These are phyloP conservation scores for Osmanthus fragrans DNA, from an alignment of 257 asterid species.

Conservation along the genomic window DNA sequence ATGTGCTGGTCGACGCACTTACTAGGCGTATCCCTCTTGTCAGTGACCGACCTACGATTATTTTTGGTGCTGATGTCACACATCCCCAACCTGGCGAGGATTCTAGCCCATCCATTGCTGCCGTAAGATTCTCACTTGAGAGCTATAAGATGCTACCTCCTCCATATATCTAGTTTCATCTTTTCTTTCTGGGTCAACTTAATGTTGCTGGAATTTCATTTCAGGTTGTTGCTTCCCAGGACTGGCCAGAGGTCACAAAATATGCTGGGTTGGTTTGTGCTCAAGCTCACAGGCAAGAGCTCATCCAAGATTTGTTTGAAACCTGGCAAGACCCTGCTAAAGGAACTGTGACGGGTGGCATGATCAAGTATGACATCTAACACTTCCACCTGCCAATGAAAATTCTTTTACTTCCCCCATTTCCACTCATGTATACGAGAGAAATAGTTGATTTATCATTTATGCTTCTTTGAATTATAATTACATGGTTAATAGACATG, in stretches of 20 bases:
- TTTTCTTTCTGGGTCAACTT: not conserved
- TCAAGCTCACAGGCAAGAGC: conserved; percentile 96
- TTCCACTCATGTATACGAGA: not conserved
- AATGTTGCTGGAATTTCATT: conserved; percentile 17
- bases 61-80: conserved; percentile 98
- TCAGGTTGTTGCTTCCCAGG: conserved; percentile 99
- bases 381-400: not conserved
- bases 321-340: conserved; percentile 83
- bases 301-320: conserved; percentile 81
- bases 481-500: not conserved
- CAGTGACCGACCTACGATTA: conserved; percentile 86
- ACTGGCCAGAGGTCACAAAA: conserved; percentile 95
- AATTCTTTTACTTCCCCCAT: not conserved
- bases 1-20: conserved; percentile 85
- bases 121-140: conserved; percentile 44
- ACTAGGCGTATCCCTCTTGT: conserved; percentile 90
- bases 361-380: conserved; percentile 68
- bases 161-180: not conserved
- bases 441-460: not conserved
- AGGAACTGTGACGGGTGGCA: conserved; percentile 88
- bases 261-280: conserved; percentile 97
- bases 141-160: not conserved
- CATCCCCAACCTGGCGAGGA: conserved; percentile 99
- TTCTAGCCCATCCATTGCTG: conserved; percentile 99
- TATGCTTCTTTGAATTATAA: not conserved